A percentile compares a stretch with the other conserved stretches of the same genome.
phyloP scores from a whole-genome alignment of 139 green algal species.

The Chlamydomonas schloesseri region DNA sequence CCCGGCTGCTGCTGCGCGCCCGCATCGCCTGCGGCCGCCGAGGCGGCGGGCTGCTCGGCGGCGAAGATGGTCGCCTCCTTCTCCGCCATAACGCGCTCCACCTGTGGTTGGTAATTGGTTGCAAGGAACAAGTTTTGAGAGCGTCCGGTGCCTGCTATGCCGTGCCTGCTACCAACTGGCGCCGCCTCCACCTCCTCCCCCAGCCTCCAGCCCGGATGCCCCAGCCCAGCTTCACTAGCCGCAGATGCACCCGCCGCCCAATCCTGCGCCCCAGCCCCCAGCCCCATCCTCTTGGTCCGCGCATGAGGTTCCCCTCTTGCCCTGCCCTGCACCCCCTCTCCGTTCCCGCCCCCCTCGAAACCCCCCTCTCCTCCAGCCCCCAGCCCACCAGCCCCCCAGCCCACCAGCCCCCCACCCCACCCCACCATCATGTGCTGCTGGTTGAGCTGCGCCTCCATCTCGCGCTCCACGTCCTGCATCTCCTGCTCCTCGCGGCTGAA shows the following conservation, averaged over 20 bases:
- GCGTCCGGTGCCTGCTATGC: too few relatives aligned
- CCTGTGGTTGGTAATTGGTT: constrained; percentile 54
- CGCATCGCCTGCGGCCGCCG: constrained; percentile 42
- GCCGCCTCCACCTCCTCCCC: too few relatives aligned
- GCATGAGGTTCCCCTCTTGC: too few relatives aligned
- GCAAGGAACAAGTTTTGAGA: background rate
- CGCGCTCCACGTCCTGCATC: constrained; percentile 84
- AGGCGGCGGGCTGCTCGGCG: background rate
- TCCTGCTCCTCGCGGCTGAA: constrained; percentile 90
- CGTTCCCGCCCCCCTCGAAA: too few relatives aligned
- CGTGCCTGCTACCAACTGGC: too few relatives aligned
- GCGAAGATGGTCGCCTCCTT: constrained; percentile 38
- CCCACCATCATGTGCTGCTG: constrained; percentile 78
- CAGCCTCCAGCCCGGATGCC: too few relatives aligned
- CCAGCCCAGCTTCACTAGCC: too few relatives aligned
- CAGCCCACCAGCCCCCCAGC: background rate
- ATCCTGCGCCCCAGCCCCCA: too few relatives aligned
- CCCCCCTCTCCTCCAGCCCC: too few relatives aligned
- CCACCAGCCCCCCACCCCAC: background rate
- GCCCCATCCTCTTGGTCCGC: too few relatives aligned
- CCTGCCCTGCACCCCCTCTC: too few relatives aligned
- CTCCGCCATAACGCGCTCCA: constrained; percentile 73
- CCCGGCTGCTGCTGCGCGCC: background rate
- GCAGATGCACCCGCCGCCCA: too few relatives aligned
- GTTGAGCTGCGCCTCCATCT: constrained; percentile 91